phyloP scores from a whole-genome alignment of 352 stramenopile genomes.

The Blastocystis sp. region DNA sequence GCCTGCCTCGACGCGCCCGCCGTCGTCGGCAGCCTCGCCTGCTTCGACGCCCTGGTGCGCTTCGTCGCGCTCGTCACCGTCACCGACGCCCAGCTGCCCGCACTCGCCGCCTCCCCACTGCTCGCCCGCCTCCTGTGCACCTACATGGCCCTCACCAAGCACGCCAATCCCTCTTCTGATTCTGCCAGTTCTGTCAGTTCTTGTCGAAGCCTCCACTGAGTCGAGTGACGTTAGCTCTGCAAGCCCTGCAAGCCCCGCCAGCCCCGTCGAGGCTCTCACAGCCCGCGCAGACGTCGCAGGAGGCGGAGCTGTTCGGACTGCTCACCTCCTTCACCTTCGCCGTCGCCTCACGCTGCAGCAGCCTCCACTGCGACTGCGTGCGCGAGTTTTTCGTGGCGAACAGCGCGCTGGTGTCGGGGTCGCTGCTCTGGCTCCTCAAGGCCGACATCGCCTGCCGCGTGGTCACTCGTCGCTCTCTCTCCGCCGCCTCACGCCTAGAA shows the following conservation, averaged over 20 bases:
- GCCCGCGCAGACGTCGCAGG: neutral
- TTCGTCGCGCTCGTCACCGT: neutral
- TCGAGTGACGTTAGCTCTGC: too few relatives aligned
- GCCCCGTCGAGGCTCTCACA: neutral
- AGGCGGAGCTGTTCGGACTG: neutral
- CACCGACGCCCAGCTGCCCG: neutral
- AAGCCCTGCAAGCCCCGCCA: too few relatives aligned
- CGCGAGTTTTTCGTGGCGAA: neutral
- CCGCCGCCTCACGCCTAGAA: neutral
- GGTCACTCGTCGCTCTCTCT: neutral
- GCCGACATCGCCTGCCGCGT: constrained; percentile 8
- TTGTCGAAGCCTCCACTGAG: too few relatives aligned
- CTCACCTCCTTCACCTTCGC: neutral
- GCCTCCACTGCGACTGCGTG: neutral
- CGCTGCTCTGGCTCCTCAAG: constrained; percentile 18
- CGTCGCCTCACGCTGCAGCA: neutral
- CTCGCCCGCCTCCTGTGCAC: neutral
- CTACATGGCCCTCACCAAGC: neutral
- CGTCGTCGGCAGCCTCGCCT: neutral
- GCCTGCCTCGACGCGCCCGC: neutral
- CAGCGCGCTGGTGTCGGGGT: neutral
- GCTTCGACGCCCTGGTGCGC: neutral
- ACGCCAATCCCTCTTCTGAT: neutral
- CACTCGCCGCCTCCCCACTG: neutral
- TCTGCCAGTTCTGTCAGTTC: too few relatives aligned